Conservation (phyloP, 106 monocot species). For the Dioscorea zingiberensis region DNA sequence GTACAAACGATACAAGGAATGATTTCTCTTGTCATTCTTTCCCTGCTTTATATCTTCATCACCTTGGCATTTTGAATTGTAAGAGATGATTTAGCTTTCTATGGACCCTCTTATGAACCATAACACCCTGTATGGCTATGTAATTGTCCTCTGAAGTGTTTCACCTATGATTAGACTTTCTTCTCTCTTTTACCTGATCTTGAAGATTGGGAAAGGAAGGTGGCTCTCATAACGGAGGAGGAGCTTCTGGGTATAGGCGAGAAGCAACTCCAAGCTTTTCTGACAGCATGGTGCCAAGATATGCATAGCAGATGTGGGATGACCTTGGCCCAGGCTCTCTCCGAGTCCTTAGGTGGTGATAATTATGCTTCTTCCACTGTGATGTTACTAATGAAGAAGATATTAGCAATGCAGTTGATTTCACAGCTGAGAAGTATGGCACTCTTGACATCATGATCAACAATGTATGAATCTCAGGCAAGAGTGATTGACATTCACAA, state of each 20-base stretch:
- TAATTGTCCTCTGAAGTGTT: too few species aligned
- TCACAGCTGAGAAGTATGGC: constrained; percentile 38
- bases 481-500: constrained; percentile 35
- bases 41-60: too few species aligned
- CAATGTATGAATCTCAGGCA: constrained; percentile 50
- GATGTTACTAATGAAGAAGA: constrained; percentile 70
- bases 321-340: constrained; percentile 34
- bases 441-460: constrained; percentile 80
- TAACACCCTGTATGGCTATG: too few species aligned
- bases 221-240: constrained; percentile 63
- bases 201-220: constrained; percentile 55
- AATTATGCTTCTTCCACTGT: constrained; percentile 46
- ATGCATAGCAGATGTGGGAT: constrained; percentile 49
- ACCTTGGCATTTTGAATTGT: too few species aligned
- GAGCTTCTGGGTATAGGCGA: constrained; percentile 58
- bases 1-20: too few species aligned
- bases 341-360: constrained; percentile 48
- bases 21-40: too few species aligned
- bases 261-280: constrained; percentile 50
- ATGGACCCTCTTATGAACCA: too few species aligned
- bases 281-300: constrained; percentile 41
- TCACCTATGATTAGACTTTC: too few species aligned
- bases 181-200: not conserved
- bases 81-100: too few species aligned
- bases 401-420: constrained; percentile 47